Base-by-base conservation (phyloP, 2,329 filamentous ascomycete genomes). In the Pseudogymnoascus destructans region DNA sequence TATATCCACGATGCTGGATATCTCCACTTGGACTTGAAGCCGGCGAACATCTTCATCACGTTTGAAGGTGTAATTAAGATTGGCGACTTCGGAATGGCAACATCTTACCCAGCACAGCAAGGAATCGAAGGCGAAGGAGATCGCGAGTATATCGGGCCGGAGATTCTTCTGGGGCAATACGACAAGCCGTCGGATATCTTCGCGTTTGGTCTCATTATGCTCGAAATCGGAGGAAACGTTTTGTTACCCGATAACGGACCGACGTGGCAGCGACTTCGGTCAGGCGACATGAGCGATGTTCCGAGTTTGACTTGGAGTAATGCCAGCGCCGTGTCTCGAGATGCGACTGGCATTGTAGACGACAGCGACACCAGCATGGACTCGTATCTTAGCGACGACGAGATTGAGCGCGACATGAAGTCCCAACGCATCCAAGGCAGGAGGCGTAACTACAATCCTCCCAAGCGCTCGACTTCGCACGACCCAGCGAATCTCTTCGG, bases 101-200 rank as follows among this genome's bases (percentile, higher is more conserved):
- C 87, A 38, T 71, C 77, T 9, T 92, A 87, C 83, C 88, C 90
- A 11, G 87, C 86, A 13, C 79, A 84, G 52, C 77, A 81, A 58
- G 82, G 84, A 58, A 86, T 93, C 61, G 90, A 96, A 64, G 86
- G 88, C 40, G 93, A 98, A 73, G 93, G 93, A 30, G 93, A 98
- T 69, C 87, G 93, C 55, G 89, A 95, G 69, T 98, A 98, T 70
- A 92, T 98, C 69, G 92, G 88, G 0, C 91, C 91, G 0, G 93
- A 98, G 71, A 89, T 95, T 61, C 81, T 98, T 17, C 82, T 82
- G 67, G 92, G 91, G 40, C 81, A 84, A 62, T 93, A 87, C 65
- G 90, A 95, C 73, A 93, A 92, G 70, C 87, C 92, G 35, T 87
- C 90, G 33, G 93, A 98, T 71, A 81, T 98, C 56, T 98, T 96